Conservation (phyloP, 176 grass and related monocot species). For the Oryza rufipogon region DNA sequence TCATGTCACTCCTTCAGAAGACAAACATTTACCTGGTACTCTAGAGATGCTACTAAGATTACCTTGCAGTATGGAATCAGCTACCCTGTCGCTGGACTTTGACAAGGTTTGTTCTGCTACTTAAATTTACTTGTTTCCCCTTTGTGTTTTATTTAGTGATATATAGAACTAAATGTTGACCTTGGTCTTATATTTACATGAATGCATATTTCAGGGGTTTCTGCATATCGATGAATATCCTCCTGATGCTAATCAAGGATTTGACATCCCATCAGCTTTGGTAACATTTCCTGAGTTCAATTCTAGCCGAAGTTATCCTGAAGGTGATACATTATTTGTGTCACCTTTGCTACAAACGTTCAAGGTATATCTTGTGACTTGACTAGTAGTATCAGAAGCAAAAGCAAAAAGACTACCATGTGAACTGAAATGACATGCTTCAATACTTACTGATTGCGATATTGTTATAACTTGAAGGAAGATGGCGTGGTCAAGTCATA, state of each 20-base stretch:
- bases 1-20: constrained; percentile 88
- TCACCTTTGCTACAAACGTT: constrained; percentile 76
- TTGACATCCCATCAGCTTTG: constrained; percentile 98
- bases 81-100: constrained; percentile 83
- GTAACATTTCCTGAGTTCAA: constrained; percentile 90
- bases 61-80: constrained; percentile 75
- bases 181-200: constrained; percentile 5
- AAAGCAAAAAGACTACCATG: not conserved
- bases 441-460: constrained; percentile 9
- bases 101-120: constrained; percentile 74
- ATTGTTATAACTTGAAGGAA: constrained; percentile 61
- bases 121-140: constrained; percentile 30
- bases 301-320: constrained; percentile 72
- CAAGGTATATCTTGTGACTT: constrained; percentile 55
- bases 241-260: constrained; percentile 99
- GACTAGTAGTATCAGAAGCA: constrained; percentile 2
- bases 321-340: constrained; percentile 32
- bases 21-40: constrained; percentile 87
- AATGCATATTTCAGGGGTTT: constrained; percentile 70
- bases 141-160: not conserved
- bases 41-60: constrained; percentile 78
- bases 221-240: constrained; percentile 98
- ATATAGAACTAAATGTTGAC: constrained; percentile 14
- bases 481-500: constrained; percentile 73
- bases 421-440: constrained; percentile 7